Evolutionary conservation across 2,329 filamentous ascomycete species (phyloP).

Genomic region (Fusarium sp.): DNA sequence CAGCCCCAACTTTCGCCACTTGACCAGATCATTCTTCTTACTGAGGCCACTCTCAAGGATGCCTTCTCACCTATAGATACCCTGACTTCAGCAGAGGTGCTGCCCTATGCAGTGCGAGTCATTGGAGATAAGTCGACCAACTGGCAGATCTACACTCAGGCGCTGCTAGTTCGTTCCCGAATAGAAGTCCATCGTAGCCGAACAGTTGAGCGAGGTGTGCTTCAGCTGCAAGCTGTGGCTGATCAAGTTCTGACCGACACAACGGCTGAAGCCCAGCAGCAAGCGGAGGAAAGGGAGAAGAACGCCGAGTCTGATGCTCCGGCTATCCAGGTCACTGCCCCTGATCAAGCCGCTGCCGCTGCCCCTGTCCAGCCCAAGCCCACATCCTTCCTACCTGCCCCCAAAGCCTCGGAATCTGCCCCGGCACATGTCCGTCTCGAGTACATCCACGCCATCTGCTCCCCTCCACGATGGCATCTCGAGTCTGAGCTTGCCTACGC

Average conservation of each 20-base stretch:
- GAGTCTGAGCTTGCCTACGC: slow-evolving; percentile 92
- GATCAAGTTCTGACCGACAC: slow-evolving; percentile 96
- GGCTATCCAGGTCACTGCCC: slow-evolving; percentile 61
- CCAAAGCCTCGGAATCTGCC: slow-evolving; percentile 83
- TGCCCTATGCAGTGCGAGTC: slow-evolving; percentile 91
- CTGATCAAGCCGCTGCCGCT: slow-evolving; percentile 52
- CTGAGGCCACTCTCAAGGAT: slow-evolving; percentile 90
- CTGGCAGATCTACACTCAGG: slow-evolving; percentile 98
- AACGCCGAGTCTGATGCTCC: slow-evolving; percentile 58
- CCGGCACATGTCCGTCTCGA: slow-evolving; percentile 81
- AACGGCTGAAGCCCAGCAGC: slow-evolving; percentile 52
- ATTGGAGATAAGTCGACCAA: slow-evolving; percentile 91
- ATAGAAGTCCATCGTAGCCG: slow-evolving; percentile 91
- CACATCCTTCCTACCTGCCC: slow-evolving; percentile 85
- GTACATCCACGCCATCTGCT: slow-evolving; percentile 87
- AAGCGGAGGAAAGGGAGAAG: slow-evolving; percentile 48
- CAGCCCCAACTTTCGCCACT: slow-evolving; percentile 87
- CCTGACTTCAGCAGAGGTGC: slow-evolving; percentile 91
- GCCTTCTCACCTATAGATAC: slow-evolving; percentile 86
- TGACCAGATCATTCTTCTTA: slow-evolving; percentile 92
- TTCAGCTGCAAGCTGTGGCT: slow-evolving; percentile 95
- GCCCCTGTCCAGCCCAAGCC: slow-evolving; percentile 61
- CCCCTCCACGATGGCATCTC: slow-evolving; percentile 92
- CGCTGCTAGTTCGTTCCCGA: slow-evolving; percentile 87
- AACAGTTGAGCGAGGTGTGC: slow-evolving; percentile 88